Evolutionary conservation across 1,284 basidiomycete genomes (phyloP), one percentile per base, ranked within the genome.

Genomic region (Boletus nobilissimus): DNA sequence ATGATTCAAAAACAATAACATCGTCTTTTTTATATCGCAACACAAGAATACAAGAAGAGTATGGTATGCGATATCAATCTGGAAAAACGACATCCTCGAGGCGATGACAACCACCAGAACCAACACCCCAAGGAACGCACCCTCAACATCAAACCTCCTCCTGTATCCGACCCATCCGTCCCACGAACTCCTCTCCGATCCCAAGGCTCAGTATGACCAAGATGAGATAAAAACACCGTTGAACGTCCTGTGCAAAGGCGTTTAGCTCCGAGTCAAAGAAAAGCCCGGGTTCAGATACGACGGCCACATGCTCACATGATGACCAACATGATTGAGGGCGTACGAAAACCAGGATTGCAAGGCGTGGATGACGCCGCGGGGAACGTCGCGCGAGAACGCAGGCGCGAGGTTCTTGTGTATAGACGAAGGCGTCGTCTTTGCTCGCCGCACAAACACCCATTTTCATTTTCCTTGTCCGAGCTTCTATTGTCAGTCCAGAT

Each of bases 191-290:
- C 85, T 95, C 94, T 39, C 94, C 94, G 48, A 92, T 82, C 24
- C 90, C 92, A 51, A 93, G 84, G 14, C 93, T 94, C 8, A 89
- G 75, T 29, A 95, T 81, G 75, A 95, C 91, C 34, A 92, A 88
- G 34, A 94, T 91, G n/a, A n/a, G 72, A 95, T 87, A 80, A 89
- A 95, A 9, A 90, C 91, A 26, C 89, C 93, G 79, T 95, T 91
- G 84, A 92, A 95, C 6, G 94, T 94, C 94, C 94, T 29, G 51
- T 29, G 24, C 24, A 11, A 11, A 22, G 46, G 64, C 76, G 63
- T 32, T 36, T 29, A 18, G 19, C 14, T 34, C 19, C 19, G 32
- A 62, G 60, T n/a, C 51, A 19, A 10, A n/a, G 29, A 32, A 34
- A 62, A 32, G 18, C 22, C 43, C 43, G 43, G 11, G 43, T 46